These are phyloP conservation scores for Lactarius trivialis DNA, from an alignment of 768 basidiomycete species.

Conservation along the genomic window DNA sequence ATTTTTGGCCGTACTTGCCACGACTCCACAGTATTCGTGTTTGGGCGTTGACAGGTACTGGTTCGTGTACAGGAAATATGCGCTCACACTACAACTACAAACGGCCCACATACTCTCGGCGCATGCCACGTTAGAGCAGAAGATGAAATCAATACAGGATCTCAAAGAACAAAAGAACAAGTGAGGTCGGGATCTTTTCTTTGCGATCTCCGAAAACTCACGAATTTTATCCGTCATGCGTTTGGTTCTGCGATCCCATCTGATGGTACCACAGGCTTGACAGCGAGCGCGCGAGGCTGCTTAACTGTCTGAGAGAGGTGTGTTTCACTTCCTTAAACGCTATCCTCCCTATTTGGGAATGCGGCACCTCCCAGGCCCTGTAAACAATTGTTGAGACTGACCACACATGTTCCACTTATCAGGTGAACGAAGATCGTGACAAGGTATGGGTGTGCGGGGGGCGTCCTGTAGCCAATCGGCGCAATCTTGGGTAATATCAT, in stretches of 20 bases:
- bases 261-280: slow-evolving; percentile 46
- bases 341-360: slow-evolving; percentile 3
- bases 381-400: slow-evolving; percentile 1
- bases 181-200: slow-evolving; percentile 36
- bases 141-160: slow-evolving; percentile 72
- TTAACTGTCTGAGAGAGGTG: slow-evolving; percentile 67
- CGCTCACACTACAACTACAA: slow-evolving; percentile 74
- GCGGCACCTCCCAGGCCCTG: neutral
- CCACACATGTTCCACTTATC: slow-evolving; percentile 5
- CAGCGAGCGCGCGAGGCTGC: slow-evolving; percentile 62
- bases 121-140: slow-evolving; percentile 72
- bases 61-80: slow-evolving; percentile 57
- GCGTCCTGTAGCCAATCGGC: neutral
- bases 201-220: slow-evolving; percentile 1
- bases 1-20: neutral
- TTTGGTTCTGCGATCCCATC: slow-evolving; percentile 5
- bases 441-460: slow-evolving; percentile 45
- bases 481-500: neutral
- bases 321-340: slow-evolving; percentile 21
- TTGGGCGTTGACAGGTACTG: neutral
- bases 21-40: neutral
- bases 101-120: slow-evolving; percentile 84
- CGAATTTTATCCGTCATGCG: neutral
- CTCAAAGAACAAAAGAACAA: slow-evolving; percentile 80
- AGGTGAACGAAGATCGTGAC: slow-evolving; percentile 81